phyloP scores from a whole-genome alignment of 129 eudicot species.

The Flaveria brownii region DNA sequence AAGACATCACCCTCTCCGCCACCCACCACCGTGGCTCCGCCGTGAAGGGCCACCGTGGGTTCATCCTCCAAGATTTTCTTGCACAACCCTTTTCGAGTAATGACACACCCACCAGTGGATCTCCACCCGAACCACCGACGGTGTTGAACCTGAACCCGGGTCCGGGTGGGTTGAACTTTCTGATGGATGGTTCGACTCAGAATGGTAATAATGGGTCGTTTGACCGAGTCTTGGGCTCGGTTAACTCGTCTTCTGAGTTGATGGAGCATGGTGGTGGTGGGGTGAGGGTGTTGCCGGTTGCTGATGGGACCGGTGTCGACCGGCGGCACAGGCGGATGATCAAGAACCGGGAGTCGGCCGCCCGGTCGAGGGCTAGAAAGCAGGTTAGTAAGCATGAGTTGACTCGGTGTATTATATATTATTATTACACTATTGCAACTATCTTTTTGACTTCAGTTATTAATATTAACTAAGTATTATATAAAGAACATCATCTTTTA shows the following conservation, averaged over 20 bases:
- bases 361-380: conserved; percentile 78
- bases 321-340: conserved; percentile 65
- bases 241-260: conserved; percentile 34
- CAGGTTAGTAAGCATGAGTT: conserved; percentile 43
- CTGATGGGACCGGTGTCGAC: conserved; percentile 41
- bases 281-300: conserved; percentile 41
- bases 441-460: too few relatives aligned
- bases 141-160: conserved; percentile 47
- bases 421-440: too few relatives aligned
- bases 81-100: conserved; percentile 45
- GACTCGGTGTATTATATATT: neutral
- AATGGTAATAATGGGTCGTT: conserved; percentile 15
- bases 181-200: conserved; percentile 21
- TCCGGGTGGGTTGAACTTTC: conserved; percentile 39
- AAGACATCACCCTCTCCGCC: conserved; percentile 48
- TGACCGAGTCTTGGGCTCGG: conserved; percentile 42
- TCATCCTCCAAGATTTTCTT: conserved; percentile 58
- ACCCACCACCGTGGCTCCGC: conserved; percentile 26
- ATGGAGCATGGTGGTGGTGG: conserved; percentile 22
- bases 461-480: too few relatives aligned
- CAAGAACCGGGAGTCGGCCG: conserved; percentile 83
- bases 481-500: too few relatives aligned
- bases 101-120: conserved; percentile 23
- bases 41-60: conserved; percentile 30
- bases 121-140: conserved; percentile 29